These are phyloP conservation scores for Calonectria crousiana DNA, from an alignment of 2,329 filamentous ascomycete genomes.

Conservation along the genomic window DNA sequence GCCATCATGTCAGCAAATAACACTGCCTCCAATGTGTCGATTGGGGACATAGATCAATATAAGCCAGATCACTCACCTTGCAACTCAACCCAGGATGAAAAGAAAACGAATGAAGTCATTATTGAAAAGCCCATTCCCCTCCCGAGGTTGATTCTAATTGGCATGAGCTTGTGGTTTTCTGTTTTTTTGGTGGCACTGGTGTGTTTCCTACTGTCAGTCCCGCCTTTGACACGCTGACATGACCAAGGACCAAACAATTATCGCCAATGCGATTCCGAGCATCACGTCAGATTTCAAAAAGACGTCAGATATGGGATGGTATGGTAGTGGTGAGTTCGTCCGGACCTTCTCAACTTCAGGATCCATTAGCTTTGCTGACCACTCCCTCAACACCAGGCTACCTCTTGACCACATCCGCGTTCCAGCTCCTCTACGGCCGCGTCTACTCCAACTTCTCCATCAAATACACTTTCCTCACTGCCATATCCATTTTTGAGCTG, in stretches of 20 bases:
- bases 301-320: slow-evolving; percentile 63
- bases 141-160: not conserved
- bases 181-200: not conserved
- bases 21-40: not conserved
- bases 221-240: not conserved
- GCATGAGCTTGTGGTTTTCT: not conserved
- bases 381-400: slow-evolving; percentile 45
- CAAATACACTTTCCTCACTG: slow-evolving; percentile 54
- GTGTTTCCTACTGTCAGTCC: not conserved
- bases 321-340: slow-evolving; percentile 47
- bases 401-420: slow-evolving; percentile 54
- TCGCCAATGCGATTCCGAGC: slow-evolving; percentile 57
- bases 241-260: slow-evolving; percentile 51
- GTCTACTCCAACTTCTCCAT: slow-evolving; percentile 59
- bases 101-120: not conserved
- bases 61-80: no score
- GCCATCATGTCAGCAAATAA: not conserved
- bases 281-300: slow-evolving; percentile 58
- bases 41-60: rapidly evolving
- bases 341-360: not conserved
- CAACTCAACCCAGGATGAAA: not conserved
- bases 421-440: slow-evolving; percentile 55
- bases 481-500: slow-evolving; percentile 56
- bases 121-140: not conserved
- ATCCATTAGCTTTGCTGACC: not conserved